Evolutionary conservation across 2,329 filamentous ascomycete genomes (phyloP), one percentile per base, ranked within the genome.

Genomic region (Graphiopsis chlorocephala): DNA sequence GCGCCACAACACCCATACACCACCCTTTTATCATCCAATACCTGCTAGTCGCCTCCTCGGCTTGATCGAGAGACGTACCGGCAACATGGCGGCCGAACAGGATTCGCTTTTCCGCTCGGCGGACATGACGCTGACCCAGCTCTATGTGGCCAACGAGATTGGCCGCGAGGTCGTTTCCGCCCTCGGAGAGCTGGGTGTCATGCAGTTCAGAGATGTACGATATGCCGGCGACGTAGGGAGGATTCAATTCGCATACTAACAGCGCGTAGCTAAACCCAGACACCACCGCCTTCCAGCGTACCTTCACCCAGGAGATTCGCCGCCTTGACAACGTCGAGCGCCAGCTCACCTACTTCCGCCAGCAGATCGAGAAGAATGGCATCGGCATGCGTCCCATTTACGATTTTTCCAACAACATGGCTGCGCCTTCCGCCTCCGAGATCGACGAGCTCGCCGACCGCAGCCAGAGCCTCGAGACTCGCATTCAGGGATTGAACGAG

Each of bases 111-210:
- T 99, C 89, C 94, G 96, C 86, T 99, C 95, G 78, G 92, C 93
- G 91, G 92, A 97, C 81, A 99, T 99, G 95, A 97, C 93, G 86
- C 90, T 99, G 90, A 96, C 96, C 76, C 95, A 99, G 88, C 90
- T 99, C 76, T 99, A 98, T 82, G 96, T 99, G 75, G 92, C 95
- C 76, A 98, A 97, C 78, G 95, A 99, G 85, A 98, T 99, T 73
- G 94, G 95, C 73, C 89, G 95, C 77, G 96, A 99, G 83, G 94
- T 97, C 73, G 93, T 98, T 69, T 97, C 93, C 76, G 94, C 94
- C 64, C 84, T 99, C 70, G 95, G 95, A 76, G 95, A 99, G 85
- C 87, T 99, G 75, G 95, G 95, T 65, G 86, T 95, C 74, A 93
- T 98, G 78, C 93, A 98, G 80, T 99, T 99, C 78, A 88, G 95